phyloP scores from a whole-genome alignment of 495 filamentous ascomycete genomes.

The Neurospora sp. region DNA sequence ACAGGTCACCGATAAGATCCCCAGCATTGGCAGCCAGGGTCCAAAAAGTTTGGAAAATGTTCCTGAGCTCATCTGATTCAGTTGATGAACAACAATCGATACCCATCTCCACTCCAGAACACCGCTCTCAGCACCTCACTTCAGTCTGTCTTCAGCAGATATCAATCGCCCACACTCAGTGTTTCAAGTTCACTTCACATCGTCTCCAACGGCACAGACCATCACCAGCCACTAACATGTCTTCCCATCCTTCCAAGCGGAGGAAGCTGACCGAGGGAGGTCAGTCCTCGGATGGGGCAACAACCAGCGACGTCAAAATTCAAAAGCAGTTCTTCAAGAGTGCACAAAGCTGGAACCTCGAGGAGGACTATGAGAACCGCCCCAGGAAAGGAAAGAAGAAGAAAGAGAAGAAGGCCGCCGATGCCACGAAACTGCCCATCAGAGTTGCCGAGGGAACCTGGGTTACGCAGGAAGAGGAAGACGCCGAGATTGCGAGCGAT shows the following conservation, averaged over 20 bases:
- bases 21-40: not conserved
- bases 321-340: slow-evolving; percentile 38
- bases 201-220: not conserved
- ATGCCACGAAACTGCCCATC: slow-evolving; percentile 55
- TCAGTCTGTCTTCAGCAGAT: not conserved
- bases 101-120: not conserved
- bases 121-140: not conserved
- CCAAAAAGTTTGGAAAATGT: not conserved
- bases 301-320: slow-evolving; percentile 18
- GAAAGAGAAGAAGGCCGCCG: slow-evolving; percentile 47
- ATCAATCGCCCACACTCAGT: not conserved
- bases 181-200: not conserved
- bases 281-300: slow-evolving; percentile 22
- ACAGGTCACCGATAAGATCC: slow-evolving; percentile 3
- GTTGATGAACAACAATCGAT: not conserved
- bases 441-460: slow-evolving; percentile 69
- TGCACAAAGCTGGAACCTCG: slow-evolving; percentile 65
- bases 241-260: slow-evolving; percentile 33
- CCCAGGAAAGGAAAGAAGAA: slow-evolving; percentile 66
- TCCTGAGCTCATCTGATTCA: not conserved
- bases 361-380: slow-evolving; percentile 80
- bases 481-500: slow-evolving; percentile 42
- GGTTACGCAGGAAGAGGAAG: slow-evolving; percentile 35
- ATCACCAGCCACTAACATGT: slow-evolving; percentile 16
- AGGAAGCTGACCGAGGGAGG: slow-evolving; percentile 28